Base-by-base conservation (phyloP, 331 rosid species). In the Erythrophleum ivorense region DNA sequence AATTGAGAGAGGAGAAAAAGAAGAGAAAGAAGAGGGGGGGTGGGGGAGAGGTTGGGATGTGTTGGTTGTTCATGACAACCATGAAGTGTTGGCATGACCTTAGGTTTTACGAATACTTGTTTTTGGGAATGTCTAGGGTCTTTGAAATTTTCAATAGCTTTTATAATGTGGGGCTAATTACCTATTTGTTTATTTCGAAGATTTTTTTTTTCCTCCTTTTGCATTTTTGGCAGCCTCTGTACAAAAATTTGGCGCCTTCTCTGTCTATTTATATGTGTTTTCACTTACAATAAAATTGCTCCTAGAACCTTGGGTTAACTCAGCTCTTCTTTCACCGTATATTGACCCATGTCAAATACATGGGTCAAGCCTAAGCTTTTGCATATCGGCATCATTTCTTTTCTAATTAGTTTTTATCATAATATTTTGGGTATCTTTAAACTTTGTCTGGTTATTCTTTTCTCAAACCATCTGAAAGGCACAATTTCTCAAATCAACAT, bases 251-350 rank as follows among this genome's bases (percentile, higher is more conserved):
- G 11, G 10, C 0, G n/a, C 36, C 41, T 70, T 46, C 57, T 21
- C 57, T 45, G 11, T 46, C 5, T 24, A 13, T 68, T 68, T 5
- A 43, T 13, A 5, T 21, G 12, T 70, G n/a, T 46, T 70, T 15
- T 24, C 19, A 43, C 73, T 70, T 16, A 9, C 57, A 70, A 46
- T 46, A 70, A 70, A 21, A 21, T 38, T 67, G 73, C 72, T 40
- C 33, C 14, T 19, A n/a, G 18, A 41, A 68, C 1, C 46, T 63
- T 14, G 45, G 10, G 5, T 34, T 41, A 63, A 33, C 14, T 33
- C 16, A 63, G 34, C 43, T 58, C 33, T 19, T 19, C 7, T 43
- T 43, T 43, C 7, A 43, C 0, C 6, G 8, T 5, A 5, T 11
- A 59, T 29, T 59, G 11, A 11, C 66, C 71, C 1, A 21, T 3